Percentiles rank a stretch among this genome's conserved stretches.
These are phyloP conservation scores for Fusarium phyllophilum DNA, from an alignment of 2,329 filamentous ascomycete species.

Conservation along the genomic window DNA sequence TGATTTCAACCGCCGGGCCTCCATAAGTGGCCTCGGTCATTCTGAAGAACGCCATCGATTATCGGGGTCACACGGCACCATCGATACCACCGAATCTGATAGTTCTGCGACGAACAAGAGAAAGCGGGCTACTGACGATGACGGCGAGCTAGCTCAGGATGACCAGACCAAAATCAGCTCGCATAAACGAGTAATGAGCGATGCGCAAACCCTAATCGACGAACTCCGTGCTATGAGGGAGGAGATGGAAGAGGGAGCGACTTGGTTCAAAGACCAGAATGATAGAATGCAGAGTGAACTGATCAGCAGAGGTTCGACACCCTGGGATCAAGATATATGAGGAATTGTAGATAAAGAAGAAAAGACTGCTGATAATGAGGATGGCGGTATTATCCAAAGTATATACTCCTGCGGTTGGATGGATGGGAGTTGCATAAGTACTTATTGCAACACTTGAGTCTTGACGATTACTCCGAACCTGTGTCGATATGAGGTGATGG, in stretches of 20 bases:
- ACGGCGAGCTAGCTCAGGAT: slow-evolving; percentile 24
- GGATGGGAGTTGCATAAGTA: slow-evolving; percentile 9
- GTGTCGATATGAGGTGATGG: slow-evolving; percentile 9
- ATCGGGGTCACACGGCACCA: slow-evolving; percentile 39
- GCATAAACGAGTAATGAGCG: slow-evolving; percentile 56
- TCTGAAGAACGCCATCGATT: slow-evolving; percentile 26
- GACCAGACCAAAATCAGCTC: slow-evolving; percentile 36
- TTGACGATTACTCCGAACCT: slow-evolving; percentile 30
- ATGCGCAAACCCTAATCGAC: slow-evolving; percentile 52
- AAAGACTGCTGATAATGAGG: background rate
- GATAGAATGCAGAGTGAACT: slow-evolving; percentile 53
- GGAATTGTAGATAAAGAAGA: slow-evolving; percentile 10
- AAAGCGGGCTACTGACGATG: slow-evolving; percentile 47
- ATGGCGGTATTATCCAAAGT: slow-evolving; percentile 14
- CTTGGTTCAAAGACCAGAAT: slow-evolving; percentile 60
- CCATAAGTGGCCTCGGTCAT: slow-evolving; percentile 34
- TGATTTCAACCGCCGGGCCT: slow-evolving; percentile 38
- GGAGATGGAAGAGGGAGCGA: slow-evolving; percentile 58
- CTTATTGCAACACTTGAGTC: slow-evolving; percentile 1
- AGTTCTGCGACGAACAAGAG: slow-evolving; percentile 45
- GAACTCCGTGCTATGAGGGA: slow-evolving; percentile 56
- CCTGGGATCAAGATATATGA: slow-evolving; percentile 49
- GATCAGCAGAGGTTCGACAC: slow-evolving; percentile 48
- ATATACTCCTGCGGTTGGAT: slow-evolving; percentile 44
- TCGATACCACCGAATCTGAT: slow-evolving; percentile 14